Evolutionary conservation across 371 early-diverging fungal species (phyloP).

Genomic region (Circinella minor): DNA sequence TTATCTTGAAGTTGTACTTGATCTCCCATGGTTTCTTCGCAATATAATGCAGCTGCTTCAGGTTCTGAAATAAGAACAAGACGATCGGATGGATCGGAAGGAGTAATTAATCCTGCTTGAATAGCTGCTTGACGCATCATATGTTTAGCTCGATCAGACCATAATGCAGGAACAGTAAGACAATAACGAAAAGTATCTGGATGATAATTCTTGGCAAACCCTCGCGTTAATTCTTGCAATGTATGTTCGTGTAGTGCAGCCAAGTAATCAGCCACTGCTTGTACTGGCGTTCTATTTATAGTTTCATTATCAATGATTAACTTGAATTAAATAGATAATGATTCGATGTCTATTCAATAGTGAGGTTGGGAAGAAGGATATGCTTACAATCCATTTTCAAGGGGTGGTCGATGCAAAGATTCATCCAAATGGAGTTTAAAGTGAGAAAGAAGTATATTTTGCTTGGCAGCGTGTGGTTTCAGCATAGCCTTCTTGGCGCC

Average conservation of each 20-base stretch:
- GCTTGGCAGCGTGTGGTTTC: conserved; percentile 56
- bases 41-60: conserved; percentile 66
- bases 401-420: conserved; percentile 38
- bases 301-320: not conserved
- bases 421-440: conserved; percentile 63
- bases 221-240: conserved; percentile 41
- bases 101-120: conserved; percentile 49
- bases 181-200: conserved; percentile 49
- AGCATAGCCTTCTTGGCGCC: conserved; percentile 53
- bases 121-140: conserved; percentile 62
- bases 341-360: too few relatives aligned
- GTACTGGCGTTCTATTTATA: conserved; percentile 29
- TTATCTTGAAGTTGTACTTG: conserved; percentile 53
- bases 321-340: too few relatives aligned
- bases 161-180: conserved; percentile 55
- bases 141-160: conserved; percentile 58
- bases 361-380: too few relatives aligned
- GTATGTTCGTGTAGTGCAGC: conserved; percentile 41
- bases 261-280: conserved; percentile 47
- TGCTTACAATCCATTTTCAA: conserved; percentile 38
- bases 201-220: conserved; percentile 51
- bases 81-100: conserved; percentile 56
- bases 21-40: conserved; percentile 55
- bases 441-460: conserved; percentile 52
- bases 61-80: conserved; percentile 62